These are phyloP conservation scores for Omphalea diandra DNA, from an alignment of 441 rosid genomes.

Conservation along the genomic window DNA sequence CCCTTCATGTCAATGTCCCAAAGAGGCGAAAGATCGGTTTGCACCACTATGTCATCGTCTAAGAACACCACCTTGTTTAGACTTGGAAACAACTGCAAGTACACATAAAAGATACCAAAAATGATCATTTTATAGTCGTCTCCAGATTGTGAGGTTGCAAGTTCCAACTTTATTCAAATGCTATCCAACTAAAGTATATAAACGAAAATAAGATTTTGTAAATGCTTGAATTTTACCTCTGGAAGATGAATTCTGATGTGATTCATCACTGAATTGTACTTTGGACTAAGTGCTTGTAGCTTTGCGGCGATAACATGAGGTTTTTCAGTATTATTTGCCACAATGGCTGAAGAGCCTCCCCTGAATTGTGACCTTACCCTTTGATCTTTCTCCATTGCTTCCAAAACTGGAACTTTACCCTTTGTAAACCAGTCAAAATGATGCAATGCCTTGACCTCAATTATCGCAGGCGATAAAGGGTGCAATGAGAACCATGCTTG, in stretches of 20 bases:
- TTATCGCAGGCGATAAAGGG: slow-evolving; percentile 67
- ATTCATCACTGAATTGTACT: slow-evolving; percentile 90
- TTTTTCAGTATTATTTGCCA: slow-evolving; percentile 62
- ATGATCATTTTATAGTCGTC: too few relatives aligned
- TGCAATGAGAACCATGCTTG: slow-evolving; percentile 99
- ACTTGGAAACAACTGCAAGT: slow-evolving; percentile 82
- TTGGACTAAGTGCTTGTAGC: slow-evolving; percentile 92
- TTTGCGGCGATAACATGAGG: slow-evolving; percentile 86
- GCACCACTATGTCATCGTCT: slow-evolving; percentile 92
- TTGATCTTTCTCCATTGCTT: slow-evolving; percentile 97
- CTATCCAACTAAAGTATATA: too few relatives aligned
- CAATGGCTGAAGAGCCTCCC: slow-evolving; percentile 91
- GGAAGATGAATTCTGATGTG: slow-evolving; percentile 94
- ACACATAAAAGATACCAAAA: not conserved
- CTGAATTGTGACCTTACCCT: slow-evolving; percentile 77
- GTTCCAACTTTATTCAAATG: too few relatives aligned
- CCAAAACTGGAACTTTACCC: slow-evolving; percentile 89
- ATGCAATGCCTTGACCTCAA: slow-evolving; percentile 96
- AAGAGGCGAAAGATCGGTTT: slow-evolving; percentile 86
- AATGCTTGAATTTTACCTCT: slow-evolving; percentile 52
- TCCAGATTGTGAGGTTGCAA: too few relatives aligned
- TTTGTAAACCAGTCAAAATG: slow-evolving; percentile 95
- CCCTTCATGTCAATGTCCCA: slow-evolving; percentile 94
- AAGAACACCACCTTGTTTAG: slow-evolving; percentile 85
- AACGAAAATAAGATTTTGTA: too few relatives aligned